Base-by-base conservation (phyloP, 805 yeast genomes). In the Candida sanyiensis region DNA sequence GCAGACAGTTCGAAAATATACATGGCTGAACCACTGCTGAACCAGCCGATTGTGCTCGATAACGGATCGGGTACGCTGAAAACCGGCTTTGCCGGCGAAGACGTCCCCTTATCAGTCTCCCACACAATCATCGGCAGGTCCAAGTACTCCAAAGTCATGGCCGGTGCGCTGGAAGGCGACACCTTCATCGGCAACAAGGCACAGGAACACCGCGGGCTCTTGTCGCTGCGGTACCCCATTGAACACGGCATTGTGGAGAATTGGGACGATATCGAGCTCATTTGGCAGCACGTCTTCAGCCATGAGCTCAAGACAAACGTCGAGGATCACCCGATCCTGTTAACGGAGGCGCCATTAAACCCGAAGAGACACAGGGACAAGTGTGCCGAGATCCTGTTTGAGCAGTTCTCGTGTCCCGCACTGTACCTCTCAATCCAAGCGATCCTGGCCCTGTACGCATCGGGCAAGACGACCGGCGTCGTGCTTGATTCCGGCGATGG, bases 401-500 rank as follows among this genome's bases (percentile, higher is more conserved):
- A 89, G 58, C 81, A 81, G 53, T 89, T 87, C 62, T 76, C 78
- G 43, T 83, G 86, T 61, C 87, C 89, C 19, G 96, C 96, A 3
- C 87, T 89, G 6, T 89, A 90, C 53, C 89, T 90, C 29, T 95
- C 96, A 16, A 87, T 86, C 53, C 97, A 90, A 48, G 90, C 95
- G 0, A 88, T 88, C 9, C 64, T 89, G 28, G 72, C 96, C 4
- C 63, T 89, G 28, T 89, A 90, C 61, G 88, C 97, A 0, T 73
- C 85, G 5, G 97, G 97, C 0, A 66, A 86, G 48, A 89, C 97
- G 7, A 88, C 95, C 0, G 97, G 97, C 1, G 73, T 86, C 27
- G 95, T 86, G 3, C 54, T 90, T 10, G 96, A 89, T 54, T 74
- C 82, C n/a, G 97, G 97, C 5, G 97, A 89, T 58, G 97, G 97